Evolutionary conservation across 2,329 filamentous ascomycete genomes (phyloP).

Genomic region (Fragosphaeria purpurea): DNA sequence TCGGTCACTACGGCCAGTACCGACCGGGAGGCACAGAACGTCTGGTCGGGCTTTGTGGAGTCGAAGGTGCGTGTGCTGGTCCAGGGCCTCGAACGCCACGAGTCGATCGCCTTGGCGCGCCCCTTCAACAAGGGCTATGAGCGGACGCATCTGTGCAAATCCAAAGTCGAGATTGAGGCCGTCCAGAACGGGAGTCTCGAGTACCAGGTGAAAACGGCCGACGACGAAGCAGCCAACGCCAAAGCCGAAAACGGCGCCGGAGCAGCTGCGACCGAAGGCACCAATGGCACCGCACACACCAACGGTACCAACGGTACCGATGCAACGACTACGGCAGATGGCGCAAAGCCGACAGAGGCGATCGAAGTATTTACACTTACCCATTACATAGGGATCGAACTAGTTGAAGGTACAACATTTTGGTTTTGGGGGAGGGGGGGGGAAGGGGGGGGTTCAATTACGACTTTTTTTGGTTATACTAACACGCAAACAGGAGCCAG

Average conservation of each 20-base stretch:
- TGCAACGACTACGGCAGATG: neutral
- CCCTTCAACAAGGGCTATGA: conserved; percentile 92
- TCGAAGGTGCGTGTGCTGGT: conserved; percentile 86
- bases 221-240: conserved; percentile 28
- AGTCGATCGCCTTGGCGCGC: conserved; percentile 72
- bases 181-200: conserved; percentile 44
- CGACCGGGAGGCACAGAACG: conserved; percentile 72
- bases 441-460: conserved; percentile 21
- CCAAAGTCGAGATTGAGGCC: conserved; percentile 37
- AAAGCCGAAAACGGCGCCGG: conserved; percentile 1
- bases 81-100: conserved; percentile 68
- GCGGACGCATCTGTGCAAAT: conserved; percentile 61
- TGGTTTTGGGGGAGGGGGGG: too few relatives aligned
- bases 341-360: conserved; percentile 5
- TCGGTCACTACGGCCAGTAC: conserved; percentile 75
- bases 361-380: conserved; percentile 72
- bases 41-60: conserved; percentile 87
- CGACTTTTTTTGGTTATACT: neutral
- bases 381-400: conserved; percentile 83
- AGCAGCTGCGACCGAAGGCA: too few relatives aligned
- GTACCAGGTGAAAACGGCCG: conserved; percentile 36
- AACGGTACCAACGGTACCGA: neutral
- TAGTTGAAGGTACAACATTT: conserved; percentile 55
- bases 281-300: too few relatives aligned
- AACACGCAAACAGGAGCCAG: conserved; percentile 43